Base-by-base conservation (phyloP, 1,139 yeast genomes). In the Taphrina wiesneri region DNA sequence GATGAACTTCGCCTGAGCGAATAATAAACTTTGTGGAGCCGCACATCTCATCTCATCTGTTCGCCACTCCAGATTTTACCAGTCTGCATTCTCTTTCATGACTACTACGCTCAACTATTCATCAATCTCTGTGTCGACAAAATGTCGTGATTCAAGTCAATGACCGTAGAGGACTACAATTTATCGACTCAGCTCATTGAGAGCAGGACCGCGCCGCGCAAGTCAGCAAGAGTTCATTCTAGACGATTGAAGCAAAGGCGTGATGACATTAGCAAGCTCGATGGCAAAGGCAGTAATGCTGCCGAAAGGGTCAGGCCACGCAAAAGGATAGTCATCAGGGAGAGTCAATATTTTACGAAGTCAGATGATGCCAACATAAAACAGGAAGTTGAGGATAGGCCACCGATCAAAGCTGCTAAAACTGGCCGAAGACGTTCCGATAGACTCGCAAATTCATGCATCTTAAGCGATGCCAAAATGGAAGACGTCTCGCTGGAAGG, bases 31-130 rank as follows among this genome's bases (percentile, higher is more conserved):
- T 39, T 39, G 43, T 39, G 49, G 49, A 45, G 49, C 49, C 49
- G 49, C 28, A 5, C 49, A 45, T 45, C 28, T 45, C 49, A 45
- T 45, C 30, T 45, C 49, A 45, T 45, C 49, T 21, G 49, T 6
- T 45, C 28, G 49, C 49, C 49, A 45, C 49, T 45, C 26, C 15
- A 39, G n/a, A 39, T 17, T 6, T 30, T 11, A 11, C 34, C 34
- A n/a, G n/a, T n/a, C n/a, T n/a, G n/a, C n/a, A n/a, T n/a, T n/a
- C 34, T 30, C 9, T 6, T 30, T 30, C 11, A 30, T 30, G 34
- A 6, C 11, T 30, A 6, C 11, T 30, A 30, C 34, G 9, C 34
- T 6, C 6, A 6, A 30, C 11, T 6, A 11, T 11, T 30, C 11
- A 30, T 11, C 34, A 11, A 6, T 11, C 34, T 30, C 9, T 30